These are phyloP conservation scores for Xerocomellus amylosporus DNA, from an alignment of 768 basidiomycete genomes.

Conservation along the genomic window DNA sequence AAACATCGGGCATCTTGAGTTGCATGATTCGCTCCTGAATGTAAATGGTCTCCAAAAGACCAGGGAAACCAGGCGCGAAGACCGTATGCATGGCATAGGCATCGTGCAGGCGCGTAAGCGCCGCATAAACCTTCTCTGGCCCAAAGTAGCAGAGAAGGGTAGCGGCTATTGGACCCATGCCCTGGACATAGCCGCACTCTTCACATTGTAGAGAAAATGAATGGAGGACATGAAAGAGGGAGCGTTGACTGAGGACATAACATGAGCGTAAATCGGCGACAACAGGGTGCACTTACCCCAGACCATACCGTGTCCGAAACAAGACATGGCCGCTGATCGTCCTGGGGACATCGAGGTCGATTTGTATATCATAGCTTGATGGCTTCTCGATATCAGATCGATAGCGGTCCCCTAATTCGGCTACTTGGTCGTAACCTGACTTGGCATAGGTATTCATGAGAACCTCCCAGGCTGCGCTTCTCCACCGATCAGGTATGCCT, in stretches of 20 bases:
- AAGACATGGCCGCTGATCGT: constrained; percentile 94
- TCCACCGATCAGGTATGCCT: constrained; percentile 96
- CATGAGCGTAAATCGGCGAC: constrained; percentile 8
- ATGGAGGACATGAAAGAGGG: constrained; percentile 92
- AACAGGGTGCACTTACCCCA: constrained; percentile 61
- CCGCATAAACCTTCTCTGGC: constrained; percentile 83
- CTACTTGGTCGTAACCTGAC: constrained; percentile 45
- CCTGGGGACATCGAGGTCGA: constrained; percentile 95
- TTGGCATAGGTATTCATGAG: constrained; percentile 58
- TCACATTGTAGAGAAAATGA: constrained; percentile 83
- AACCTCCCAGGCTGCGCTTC: constrained; percentile 87
- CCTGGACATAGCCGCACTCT: constrained; percentile 94
- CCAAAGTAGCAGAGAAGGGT: constrained; percentile 92
- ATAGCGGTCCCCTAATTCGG: constrained; percentile 48
- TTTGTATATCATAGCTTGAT: constrained; percentile 91
- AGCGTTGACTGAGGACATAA: constrained; percentile 67
- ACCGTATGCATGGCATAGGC: constrained; percentile 83
- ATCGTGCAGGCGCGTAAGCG: constrained; percentile 86
- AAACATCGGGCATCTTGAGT: constrained; percentile 86
- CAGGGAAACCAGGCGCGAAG: constrained; percentile 94
- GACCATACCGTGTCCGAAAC: constrained; percentile 94
- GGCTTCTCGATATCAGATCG: constrained; percentile 69
- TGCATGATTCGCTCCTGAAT: constrained; percentile 90
- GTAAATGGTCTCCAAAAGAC: constrained; percentile 93
- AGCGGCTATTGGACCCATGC: constrained; percentile 97